Percentiles rank a stretch among this genome's conserved stretches.
These are phyloP conservation scores for Ramularia endophylla DNA, from an alignment of 2,329 filamentous ascomycete genomes.

Conservation along the genomic window DNA sequence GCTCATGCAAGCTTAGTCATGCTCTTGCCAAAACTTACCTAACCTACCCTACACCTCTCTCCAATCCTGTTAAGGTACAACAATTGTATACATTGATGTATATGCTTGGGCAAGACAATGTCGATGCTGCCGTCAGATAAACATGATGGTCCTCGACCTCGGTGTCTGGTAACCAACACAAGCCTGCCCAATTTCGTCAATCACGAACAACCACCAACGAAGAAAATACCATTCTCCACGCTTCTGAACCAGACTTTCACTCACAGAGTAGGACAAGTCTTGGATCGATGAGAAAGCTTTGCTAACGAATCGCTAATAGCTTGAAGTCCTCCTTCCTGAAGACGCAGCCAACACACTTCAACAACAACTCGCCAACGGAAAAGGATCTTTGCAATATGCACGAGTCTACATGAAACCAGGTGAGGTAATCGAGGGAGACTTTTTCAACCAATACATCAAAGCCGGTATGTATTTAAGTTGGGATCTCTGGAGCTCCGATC, in stretches of 20 bases:
- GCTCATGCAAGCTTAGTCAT: too few species aligned
- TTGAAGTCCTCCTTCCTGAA: conserved; percentile 65
- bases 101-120: not conserved
- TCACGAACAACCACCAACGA: conserved; percentile 61
- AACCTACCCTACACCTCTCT: too few species aligned
- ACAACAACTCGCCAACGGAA: conserved; percentile 7
- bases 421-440: conserved; percentile 65
- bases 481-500: conserved; percentile 29
- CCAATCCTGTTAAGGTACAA: too few species aligned
- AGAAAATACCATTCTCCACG: conserved; percentile 69
- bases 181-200: conserved; percentile 63
- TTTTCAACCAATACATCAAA: conserved; percentile 83
- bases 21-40: too few species aligned
- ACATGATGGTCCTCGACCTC: conserved; percentile 35
- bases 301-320: conserved; percentile 32
- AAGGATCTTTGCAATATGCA: conserved; percentile 49
- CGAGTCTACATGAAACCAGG: conserved; percentile 66
- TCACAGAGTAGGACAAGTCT: conserved; percentile 48
- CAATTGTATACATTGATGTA: too few species aligned
- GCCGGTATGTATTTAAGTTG: not conserved
- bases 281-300: not conserved
- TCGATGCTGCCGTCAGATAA: not conserved
- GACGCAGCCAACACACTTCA: conserved; percentile 9
- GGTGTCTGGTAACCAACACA: conserved; percentile 69
- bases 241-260: conserved; percentile 61